These are phyloP conservation scores for Boletus rubroflammeus DNA, from an alignment of 768 basidiomycete species.

Conservation along the genomic window DNA sequence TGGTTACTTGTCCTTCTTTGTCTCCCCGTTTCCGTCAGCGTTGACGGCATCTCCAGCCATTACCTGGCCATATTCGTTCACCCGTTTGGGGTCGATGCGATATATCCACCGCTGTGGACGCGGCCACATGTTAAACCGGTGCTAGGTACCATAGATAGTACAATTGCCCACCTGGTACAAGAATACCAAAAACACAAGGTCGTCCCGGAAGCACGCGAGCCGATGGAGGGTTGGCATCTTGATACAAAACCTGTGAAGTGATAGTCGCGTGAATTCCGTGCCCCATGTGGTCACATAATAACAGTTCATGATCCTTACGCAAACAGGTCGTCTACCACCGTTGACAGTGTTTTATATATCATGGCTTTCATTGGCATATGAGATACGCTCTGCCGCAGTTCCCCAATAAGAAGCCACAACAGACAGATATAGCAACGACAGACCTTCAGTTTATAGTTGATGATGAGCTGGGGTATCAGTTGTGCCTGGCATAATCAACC, in stretches of 20 bases:
- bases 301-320: slow-evolving; percentile 49
- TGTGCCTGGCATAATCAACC: slow-evolving; percentile 55
- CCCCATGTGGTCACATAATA: slow-evolving; percentile 13
- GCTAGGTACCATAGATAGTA: slow-evolving; percentile 6
- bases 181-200: slow-evolving; percentile 88
- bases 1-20: slow-evolving; percentile 53
- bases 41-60: slow-evolving; percentile 45
- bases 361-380: slow-evolving; percentile 99
- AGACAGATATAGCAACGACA: slow-evolving; percentile 20
- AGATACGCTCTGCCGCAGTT: slow-evolving; percentile 68
- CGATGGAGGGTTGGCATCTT: slow-evolving; percentile 96
- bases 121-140: slow-evolving; percentile 15
- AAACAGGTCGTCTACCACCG: slow-evolving; percentile 90
- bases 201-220: slow-evolving; percentile 86
- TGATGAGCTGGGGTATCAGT: slow-evolving; percentile 83
- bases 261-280: slow-evolving; percentile 13
- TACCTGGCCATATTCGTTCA: slow-evolving; percentile 96
- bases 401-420: slow-evolving; percentile 3
- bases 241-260: slow-evolving; percentile 71
- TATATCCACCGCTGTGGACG: slow-evolving; percentile 87
- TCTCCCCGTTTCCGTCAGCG: slow-evolving; percentile 42
- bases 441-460: slow-evolving; percentile 96
- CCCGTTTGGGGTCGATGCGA: slow-evolving; percentile 87
- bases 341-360: slow-evolving; percentile 91
- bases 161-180: slow-evolving; percentile 73